Percentiles rank a stretch among this genome's conserved stretches.
Conservation (phyloP, 2,329 filamentous ascomycete species). For the Hortaea sp. region DNA sequence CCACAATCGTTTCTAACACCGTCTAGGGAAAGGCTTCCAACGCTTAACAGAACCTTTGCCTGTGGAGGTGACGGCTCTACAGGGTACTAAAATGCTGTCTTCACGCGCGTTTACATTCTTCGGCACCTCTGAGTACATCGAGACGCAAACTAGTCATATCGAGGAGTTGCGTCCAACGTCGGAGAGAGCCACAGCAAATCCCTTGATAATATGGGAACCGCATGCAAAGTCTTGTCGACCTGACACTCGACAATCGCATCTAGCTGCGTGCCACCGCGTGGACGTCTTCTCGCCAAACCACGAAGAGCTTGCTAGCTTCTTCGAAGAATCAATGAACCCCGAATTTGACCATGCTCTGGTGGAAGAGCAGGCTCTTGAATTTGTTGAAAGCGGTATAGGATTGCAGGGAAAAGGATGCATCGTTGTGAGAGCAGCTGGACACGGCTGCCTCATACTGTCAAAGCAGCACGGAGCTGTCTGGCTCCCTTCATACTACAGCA, state of each 20-base stretch:
- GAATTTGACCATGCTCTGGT: constrained; percentile 9
- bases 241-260: constrained; percentile 10
- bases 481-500: constrained; percentile 13
- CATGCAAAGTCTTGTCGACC: constrained; percentile 18
- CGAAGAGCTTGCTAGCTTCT: constrained; percentile 17
- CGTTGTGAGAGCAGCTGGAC: constrained; percentile 13
- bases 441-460: constrained; percentile 16
- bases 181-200: constrained; percentile 1
- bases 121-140: constrained; percentile 11
- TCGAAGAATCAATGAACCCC: constrained; percentile 2
- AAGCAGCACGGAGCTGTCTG: constrained; percentile 6
- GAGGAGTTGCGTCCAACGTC: neutral
- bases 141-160: constrained; percentile 6
- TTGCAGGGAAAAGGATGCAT: constrained; percentile 10
- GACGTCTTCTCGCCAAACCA: constrained; percentile 23
- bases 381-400: constrained; percentile 10
- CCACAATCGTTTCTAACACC: neutral
- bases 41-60: constrained; percentile 15
- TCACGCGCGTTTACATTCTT: constrained; percentile 17
- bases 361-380: constrained; percentile 12
- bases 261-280: constrained; percentile 7
- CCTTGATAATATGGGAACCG: constrained; percentile 20
- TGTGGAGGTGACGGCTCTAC: constrained; percentile 9
- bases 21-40: constrained; percentile 12
- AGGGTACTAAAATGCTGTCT: constrained; percentile 1